phyloP scores from a whole-genome alignment of 1,284 basidiomycete genomes.

The Anthracocystis panici-leucophaei region DNA sequence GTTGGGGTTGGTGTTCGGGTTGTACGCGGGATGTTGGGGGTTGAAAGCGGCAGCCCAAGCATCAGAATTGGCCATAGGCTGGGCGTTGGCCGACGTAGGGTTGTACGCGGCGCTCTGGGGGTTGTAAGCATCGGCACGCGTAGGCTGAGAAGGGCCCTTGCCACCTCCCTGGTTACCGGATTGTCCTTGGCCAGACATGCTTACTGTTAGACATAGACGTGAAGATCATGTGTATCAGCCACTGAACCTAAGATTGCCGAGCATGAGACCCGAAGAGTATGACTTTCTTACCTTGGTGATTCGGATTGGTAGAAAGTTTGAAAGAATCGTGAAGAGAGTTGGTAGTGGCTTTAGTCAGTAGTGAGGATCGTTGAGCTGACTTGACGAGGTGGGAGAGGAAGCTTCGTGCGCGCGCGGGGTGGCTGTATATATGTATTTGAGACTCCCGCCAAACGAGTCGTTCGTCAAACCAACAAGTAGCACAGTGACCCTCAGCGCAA shows the following conservation, averaged over 20 bases:
- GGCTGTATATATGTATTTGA: background rate
- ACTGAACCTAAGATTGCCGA: background rate
- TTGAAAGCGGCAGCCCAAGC: constrained; percentile 7
- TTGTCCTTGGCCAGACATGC: background rate
- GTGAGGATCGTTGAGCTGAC: background rate
- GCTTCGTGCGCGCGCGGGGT: background rate
- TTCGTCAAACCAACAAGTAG: background rate
- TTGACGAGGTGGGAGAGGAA: background rate
- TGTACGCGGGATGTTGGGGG: constrained; percentile 5
- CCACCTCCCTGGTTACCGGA: background rate
- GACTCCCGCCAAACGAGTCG: background rate
- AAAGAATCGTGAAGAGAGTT: background rate
- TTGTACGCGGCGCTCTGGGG: constrained; percentile 6
- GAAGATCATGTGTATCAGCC: background rate
- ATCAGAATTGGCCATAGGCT: background rate
- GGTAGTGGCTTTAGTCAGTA: background rate
- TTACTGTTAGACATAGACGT: background rate
- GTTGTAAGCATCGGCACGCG: background rate
- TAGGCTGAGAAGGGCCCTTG: constrained; percentile 10
- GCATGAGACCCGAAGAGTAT: background rate
- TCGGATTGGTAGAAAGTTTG: background rate
- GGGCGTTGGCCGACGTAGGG: background rate
- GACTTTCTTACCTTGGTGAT: background rate
- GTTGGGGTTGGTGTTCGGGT: background rate
- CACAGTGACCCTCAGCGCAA: background rate